Evolutionary conservation across 805 yeast species (phyloP).

Genomic region (Lachancea waltii): DNA sequence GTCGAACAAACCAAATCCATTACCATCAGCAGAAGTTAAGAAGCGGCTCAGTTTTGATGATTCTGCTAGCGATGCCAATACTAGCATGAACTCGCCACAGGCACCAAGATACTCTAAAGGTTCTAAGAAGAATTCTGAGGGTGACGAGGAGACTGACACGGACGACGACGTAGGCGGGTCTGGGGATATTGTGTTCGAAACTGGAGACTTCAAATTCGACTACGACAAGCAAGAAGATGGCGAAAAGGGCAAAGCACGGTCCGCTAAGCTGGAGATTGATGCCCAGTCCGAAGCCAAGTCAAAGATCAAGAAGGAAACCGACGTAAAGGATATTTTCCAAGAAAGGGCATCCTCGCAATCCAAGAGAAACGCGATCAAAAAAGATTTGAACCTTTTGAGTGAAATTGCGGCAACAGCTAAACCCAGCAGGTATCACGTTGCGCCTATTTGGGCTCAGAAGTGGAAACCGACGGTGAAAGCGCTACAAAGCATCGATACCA

Average conservation of each 20-base stretch:
- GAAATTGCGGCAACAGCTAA: constrained; percentile 34
- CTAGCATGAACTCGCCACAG: background rate
- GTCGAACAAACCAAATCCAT: constrained; percentile 10
- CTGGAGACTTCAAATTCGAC: constrained; percentile 20
- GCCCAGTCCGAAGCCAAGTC: background rate
- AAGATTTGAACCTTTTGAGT: constrained; percentile 26
- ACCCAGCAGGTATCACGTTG: constrained; percentile 55
- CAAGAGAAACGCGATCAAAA: constrained; percentile 29
- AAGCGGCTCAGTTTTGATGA: constrained; percentile 7
- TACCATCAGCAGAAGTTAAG: constrained; percentile 7
- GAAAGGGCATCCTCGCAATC: constrained; percentile 28
- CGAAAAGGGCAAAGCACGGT: background rate
- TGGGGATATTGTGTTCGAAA: constrained; percentile 23
- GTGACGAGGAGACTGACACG: constrained; percentile 31
- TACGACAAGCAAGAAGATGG: constrained; percentile 29
- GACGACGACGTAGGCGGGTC: constrained; percentile 25
- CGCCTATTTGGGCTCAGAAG: constrained; percentile 82
- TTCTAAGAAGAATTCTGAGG: constrained; percentile 1
- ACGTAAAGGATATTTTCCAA: constrained; percentile 26
- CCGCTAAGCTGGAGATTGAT: constrained; percentile 4
- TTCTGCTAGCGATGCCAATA: constrained; percentile 1
- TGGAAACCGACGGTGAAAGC: constrained; percentile 46
- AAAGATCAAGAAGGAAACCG: constrained; percentile 3
- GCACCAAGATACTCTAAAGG: constrained; percentile 1
- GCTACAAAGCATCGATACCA: constrained; percentile 28